phyloP scores from a whole-genome alignment of 192 early-diverging fungal genomes.

The Haplosporangium gracile region DNA sequence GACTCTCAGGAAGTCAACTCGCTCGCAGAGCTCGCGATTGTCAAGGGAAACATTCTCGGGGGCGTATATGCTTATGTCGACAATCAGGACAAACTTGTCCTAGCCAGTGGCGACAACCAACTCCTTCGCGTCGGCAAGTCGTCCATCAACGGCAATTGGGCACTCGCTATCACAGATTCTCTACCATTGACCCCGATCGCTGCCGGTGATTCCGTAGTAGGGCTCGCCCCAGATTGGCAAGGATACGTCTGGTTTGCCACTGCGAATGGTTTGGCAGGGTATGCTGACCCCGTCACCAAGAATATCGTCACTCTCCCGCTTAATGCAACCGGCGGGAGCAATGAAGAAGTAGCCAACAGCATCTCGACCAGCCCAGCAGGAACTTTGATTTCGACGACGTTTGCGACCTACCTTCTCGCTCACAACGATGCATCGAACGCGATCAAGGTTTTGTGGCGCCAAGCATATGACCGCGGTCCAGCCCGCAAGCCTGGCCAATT shows the following conservation, averaged over 20 bases:
- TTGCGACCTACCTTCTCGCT: constrained; percentile 27
- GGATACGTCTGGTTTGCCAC: constrained; percentile 40
- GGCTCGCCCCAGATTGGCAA: constrained; percentile 39
- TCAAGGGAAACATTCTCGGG: constrained; percentile 33
- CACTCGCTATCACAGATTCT: constrained; percentile 16
- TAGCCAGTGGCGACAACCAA: constrained; percentile 29
- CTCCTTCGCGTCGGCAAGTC: constrained; percentile 34
- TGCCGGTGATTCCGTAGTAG: constrained; percentile 32
- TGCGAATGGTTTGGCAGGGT: constrained; percentile 32
- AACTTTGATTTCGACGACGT: constrained; percentile 29
- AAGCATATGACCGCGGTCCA: constrained; percentile 37
- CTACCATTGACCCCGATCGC: constrained; percentile 29
- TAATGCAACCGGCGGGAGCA: constrained; percentile 10
- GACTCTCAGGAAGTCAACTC: constrained; percentile 34
- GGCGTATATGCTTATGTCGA: constrained; percentile 36
- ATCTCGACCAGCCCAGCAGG: constrained; percentile 39
- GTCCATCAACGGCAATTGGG: constrained; percentile 26
- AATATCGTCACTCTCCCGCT: constrained; percentile 22
- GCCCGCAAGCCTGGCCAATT: constrained; percentile 36
- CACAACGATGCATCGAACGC: constrained; percentile 21
- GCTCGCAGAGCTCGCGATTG: constrained; percentile 28
- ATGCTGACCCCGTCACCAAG: constrained; percentile 24
- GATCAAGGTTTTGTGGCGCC: constrained; percentile 29
- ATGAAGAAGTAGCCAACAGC: constrained; percentile 30
- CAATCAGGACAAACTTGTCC: constrained; percentile 32